Conservation (phyloP, 352 stramenopile genomes). For the Salisapilia sapeloensis region DNA sequence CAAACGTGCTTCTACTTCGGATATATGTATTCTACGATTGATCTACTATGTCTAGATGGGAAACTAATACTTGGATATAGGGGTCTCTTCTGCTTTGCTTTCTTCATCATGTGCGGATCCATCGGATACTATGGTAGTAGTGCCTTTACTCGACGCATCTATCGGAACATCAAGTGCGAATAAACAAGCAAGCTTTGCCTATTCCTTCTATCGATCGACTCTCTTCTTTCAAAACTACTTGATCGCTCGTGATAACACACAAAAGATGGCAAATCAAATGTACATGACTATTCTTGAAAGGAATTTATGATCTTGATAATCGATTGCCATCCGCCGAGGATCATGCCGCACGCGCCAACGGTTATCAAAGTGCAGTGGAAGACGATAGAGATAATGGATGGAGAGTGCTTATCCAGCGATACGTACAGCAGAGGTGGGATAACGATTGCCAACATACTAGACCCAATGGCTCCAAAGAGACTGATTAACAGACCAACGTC, state of each 20-base stretch:
- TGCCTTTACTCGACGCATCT: conserved; percentile 91
- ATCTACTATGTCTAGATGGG: conserved; percentile 1
- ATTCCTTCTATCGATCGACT: no score
- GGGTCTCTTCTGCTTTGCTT: conserved; percentile 82
- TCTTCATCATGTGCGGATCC: conserved; percentile 88
- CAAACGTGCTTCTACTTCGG: conserved; percentile 98
- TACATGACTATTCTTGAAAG: no score
- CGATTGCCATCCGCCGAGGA: conserved; percentile 38
- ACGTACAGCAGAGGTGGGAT: conserved; percentile 57
- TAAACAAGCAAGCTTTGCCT: no score
- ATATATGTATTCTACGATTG: no score
- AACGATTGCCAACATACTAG: conserved; percentile 66
- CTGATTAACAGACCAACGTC: conserved; percentile 62
- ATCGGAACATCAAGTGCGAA: conserved; percentile 92
- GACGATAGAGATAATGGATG: conserved; percentile 17
- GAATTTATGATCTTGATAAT: conserved; percentile 25
- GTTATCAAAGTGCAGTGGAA: conserved; percentile 29
- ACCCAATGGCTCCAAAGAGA: conserved; percentile 59
- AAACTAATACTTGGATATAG: conserved; percentile 23
- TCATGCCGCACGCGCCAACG: conserved; percentile 44
- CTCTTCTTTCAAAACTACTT: no score
- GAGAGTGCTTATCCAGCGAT: conserved; percentile 9
- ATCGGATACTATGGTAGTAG: conserved; percentile 84
- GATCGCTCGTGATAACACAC: no score
- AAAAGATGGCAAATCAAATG: no score